Evolutionary conservation across 768 basidiomycete genomes (phyloP), one percentile per base, ranked within the genome.

Genomic region (Cubamyces sp.): DNA sequence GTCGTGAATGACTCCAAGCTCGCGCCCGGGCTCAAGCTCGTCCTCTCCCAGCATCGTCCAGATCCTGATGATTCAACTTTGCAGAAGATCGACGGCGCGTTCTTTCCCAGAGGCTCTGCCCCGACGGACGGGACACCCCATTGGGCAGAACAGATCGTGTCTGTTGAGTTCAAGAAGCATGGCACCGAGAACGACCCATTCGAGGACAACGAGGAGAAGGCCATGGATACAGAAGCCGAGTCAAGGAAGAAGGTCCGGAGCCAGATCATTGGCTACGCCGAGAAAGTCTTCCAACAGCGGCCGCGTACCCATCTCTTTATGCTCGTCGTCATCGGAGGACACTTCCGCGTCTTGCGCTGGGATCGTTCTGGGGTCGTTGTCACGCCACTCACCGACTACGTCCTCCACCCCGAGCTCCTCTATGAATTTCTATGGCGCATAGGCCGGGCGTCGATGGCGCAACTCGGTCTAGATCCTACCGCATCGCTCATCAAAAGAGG

Each of bases 341-440:
- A 43, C 30, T 41, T 42, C 14, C 54, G 54, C 25, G 5, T 55
- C 45, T 9, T 45, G 9, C 40, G 54, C 25, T 43, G 40, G 41
- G 54, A 55, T 30, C 25, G 42, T 11, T 55, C 54, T 26, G 54
- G 54, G 23, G 26, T 26, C 26, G n/a, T 55, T 41, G 21, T 43
- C 23, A 25, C 54, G 5, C 7, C n/a, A 9, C 19, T 26, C 5
- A 43, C 45, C 45, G 42, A 55, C 25, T 55, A 55, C 37, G 34
- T 25, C 28, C 5, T 49, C 4, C 34, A 34, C 9, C 4, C 34
- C 11, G 34, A 34, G 9, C 34, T 34, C 34, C 34, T 34, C 34
- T 34, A 34, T 9, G 34, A 34, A 34, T 34, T 34, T 34, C 34
- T 34, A 34, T 34, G 34, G 34, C 34, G 34, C 34, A 34, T 34